Evolutionary conservation across 345 rosid genomes (phyloP), one percentile per base, ranked within the genome.

Genomic region (Eucalyptus cloeziana): DNA sequence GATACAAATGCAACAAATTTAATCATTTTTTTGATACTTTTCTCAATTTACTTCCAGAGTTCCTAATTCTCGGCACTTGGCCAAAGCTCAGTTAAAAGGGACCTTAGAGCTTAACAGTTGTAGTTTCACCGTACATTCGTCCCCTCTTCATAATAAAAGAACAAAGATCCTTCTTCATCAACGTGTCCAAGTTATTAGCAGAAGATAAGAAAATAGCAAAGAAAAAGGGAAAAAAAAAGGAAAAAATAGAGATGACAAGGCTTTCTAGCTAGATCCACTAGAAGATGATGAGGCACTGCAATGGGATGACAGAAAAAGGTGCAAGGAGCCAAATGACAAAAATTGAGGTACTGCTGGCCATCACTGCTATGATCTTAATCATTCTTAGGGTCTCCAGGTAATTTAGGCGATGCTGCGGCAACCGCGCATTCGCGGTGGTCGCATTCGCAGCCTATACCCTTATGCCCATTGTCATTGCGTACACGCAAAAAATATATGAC

Each of bases 271-370:
- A 0, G 67, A 25, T 60, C 62, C 11, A 24, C 1, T 1, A 24
- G 6, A 56, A 56, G 62, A 10, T 56, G 13, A 5, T 0, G 1
- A 7, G 13, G 0, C 31, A 12, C 4, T 60, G 15, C 15, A 0
- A 1, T 11, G n/a, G 15, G 31, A 60, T 4, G 67, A 60, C 0
- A 25, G 13, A 3, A 1, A 1, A 60, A 25, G 7, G 13, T 27
- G 14, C 3, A 60, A 5, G 2, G 67, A 60, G 14, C n/a, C n/a
- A 27, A 60, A 4, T 60, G 37, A 6, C 2, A n/a, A 64, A 64
- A n/a, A 64, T 64, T 13, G 71, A 64, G 37, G 17, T 13, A 62
- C 9, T 6, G 17, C 1, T 62, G 10, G 71, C 17, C 71, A 30
- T 62, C 71, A 30, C 37, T 62, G 3, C 71, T 62, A 0, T 2